Evolutionary conservation across 2,329 filamentous ascomycete genomes (phyloP).

Genomic region (Botrytis medusae): DNA sequence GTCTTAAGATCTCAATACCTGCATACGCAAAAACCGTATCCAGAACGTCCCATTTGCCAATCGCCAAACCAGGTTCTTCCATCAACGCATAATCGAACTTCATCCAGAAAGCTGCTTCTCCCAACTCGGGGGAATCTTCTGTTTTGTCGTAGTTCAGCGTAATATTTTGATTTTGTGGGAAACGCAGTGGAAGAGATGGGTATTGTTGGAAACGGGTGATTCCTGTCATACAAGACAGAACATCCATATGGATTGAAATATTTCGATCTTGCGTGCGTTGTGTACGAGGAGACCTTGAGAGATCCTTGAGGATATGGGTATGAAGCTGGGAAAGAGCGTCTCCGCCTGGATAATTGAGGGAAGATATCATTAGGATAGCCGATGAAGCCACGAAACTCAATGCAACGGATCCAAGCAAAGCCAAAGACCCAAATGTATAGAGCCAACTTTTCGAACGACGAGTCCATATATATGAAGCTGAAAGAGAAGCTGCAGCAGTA

Average conservation of each 20-base stretch:
- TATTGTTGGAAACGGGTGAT: slow-evolving; percentile 62
- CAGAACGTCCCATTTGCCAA: slow-evolving; percentile 57
- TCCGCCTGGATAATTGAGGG: slow-evolving; percentile 91
- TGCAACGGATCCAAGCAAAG: slow-evolving; percentile 59
- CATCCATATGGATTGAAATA: slow-evolving; percentile 60
- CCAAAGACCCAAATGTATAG: slow-evolving; percentile 55
- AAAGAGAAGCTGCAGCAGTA: slow-evolving; percentile 73
- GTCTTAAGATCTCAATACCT: slow-evolving; percentile 58
- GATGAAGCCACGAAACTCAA: slow-evolving; percentile 60
- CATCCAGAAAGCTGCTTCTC: slow-evolving; percentile 58
- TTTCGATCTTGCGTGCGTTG: slow-evolving; percentile 29
- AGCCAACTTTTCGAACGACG: slow-evolving; percentile 61
- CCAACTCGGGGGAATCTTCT: slow-evolving; percentile 50
- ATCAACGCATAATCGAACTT: slow-evolving; percentile 62
- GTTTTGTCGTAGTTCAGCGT: slow-evolving; percentile 58
- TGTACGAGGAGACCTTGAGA: slow-evolving; percentile 32
- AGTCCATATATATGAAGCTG: slow-evolving; percentile 68
- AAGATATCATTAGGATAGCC: slow-evolving; percentile 73
- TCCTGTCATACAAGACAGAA: slow-evolving; percentile 69
- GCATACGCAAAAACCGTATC: slow-evolving; percentile 58
- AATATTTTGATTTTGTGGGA: slow-evolving; percentile 8
- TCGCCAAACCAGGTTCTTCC: slow-evolving; percentile 50
- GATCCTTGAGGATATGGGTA: slow-evolving; percentile 32
- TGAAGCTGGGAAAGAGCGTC: slow-evolving; percentile 65
- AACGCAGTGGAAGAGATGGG: slow-evolving; percentile 12